Conservation (phyloP, 257 asterid genomes). For the Ballota nigra region DNA sequence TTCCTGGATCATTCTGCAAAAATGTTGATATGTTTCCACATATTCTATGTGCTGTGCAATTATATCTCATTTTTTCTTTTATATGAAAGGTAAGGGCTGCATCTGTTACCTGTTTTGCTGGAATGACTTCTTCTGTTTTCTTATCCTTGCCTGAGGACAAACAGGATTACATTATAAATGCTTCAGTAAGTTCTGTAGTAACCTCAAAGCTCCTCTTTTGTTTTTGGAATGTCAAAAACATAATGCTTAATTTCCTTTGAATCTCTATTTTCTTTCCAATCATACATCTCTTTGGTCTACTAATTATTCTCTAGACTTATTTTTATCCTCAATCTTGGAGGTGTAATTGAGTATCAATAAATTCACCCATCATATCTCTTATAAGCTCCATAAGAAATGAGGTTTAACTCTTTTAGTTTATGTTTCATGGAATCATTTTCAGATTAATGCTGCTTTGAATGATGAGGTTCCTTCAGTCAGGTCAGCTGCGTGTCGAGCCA, state of each 20-base stretch:
- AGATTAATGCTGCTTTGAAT: slow-evolving; percentile 64
- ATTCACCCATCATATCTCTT: slow-evolving; percentile 5
- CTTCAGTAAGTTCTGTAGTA: slow-evolving; percentile 57
- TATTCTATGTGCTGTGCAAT: background rate
- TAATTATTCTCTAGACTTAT: background rate
- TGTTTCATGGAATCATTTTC: slow-evolving; percentile 28
- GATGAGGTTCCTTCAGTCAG: slow-evolving; percentile 85
- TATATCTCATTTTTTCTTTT: slow-evolving; percentile 28
- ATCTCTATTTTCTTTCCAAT: background rate
- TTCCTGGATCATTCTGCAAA: background rate
- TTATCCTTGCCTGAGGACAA: slow-evolving; percentile 57
- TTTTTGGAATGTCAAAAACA: background rate
- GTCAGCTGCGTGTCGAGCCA: slow-evolving; percentile 95
- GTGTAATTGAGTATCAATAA: background rate
- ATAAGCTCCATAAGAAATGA: slow-evolving; percentile 6
- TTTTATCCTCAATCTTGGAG: background rate
- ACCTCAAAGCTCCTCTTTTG: background rate
- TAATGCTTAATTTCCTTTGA: background rate
- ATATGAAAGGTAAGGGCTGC: slow-evolving; percentile 87
- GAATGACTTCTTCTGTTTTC: slow-evolving; percentile 88
- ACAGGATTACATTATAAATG: slow-evolving; percentile 61
- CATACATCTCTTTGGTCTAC: background rate
- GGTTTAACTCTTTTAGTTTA: slow-evolving; percentile 4
- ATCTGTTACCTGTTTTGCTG: slow-evolving; percentile 93
- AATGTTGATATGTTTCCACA: background rate